Evolutionary conservation across 306 rosid species (phyloP).

Genomic region (Malus orientalis): DNA sequence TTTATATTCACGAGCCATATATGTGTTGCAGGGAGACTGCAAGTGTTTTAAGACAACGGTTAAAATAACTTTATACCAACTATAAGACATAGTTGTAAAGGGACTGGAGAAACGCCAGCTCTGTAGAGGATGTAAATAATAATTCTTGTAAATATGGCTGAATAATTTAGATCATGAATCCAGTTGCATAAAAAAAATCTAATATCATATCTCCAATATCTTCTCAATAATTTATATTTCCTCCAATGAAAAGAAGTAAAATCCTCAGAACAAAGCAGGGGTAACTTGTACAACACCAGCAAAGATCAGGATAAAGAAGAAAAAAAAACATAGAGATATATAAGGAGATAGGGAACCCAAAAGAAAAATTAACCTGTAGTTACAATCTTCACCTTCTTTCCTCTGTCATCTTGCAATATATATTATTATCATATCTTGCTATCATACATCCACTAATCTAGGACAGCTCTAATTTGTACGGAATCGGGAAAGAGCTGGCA

Average conservation of each 20-base stretch:
- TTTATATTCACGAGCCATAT: conserved; percentile 10
- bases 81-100: conserved; percentile 14
- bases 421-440: not conserved
- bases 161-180: conserved; percentile 17
- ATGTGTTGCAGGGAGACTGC: conserved; percentile 17
- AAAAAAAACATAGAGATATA: not conserved
- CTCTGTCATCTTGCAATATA: not conserved
- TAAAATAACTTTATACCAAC: conserved; percentile 14
- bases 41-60: conserved; percentile 20
- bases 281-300: not conserved
- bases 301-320: not conserved
- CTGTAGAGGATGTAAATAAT: conserved; percentile 35
- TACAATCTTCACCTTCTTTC: not conserved
- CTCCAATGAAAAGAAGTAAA: not conserved
- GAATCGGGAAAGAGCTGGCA: not conserved
- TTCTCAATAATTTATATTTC: not conserved
- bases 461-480: not conserved
- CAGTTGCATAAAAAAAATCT: conserved; percentile 9
- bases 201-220: not conserved
- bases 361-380: not conserved
- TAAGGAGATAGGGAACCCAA: not conserved
- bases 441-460: not conserved
- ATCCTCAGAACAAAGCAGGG: not conserved
- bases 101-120: conserved; percentile 12
- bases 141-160: conserved; percentile 19